phyloP scores from a whole-genome alignment of 352 stramenopile genomes.

The Globisporangium nodosum region DNA sequence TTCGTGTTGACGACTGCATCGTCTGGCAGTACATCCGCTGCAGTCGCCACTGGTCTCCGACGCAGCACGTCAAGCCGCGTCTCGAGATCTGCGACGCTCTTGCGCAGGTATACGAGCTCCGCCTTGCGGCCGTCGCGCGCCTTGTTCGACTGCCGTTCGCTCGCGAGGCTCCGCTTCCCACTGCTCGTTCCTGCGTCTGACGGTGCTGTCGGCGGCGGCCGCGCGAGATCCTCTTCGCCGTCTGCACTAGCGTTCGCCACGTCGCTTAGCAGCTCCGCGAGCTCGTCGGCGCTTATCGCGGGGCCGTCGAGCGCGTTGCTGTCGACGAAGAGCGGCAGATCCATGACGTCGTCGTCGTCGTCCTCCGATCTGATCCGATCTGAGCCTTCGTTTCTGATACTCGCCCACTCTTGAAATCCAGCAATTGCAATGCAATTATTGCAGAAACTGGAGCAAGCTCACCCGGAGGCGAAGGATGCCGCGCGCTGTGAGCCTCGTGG shows the following conservation, averaged over 20 bases:
- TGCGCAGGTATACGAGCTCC: not conserved
- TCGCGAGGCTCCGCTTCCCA: not conserved
- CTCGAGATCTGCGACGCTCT: not conserved
- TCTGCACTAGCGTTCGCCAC: too few relatives aligned
- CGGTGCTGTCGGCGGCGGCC: not conserved
- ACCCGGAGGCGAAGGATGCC: conserved; percentile 6
- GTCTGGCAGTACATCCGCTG: too few relatives aligned
- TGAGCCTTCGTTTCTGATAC: not conserved
- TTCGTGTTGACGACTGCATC: not conserved
- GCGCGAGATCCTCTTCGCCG: not conserved
- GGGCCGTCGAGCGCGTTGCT: not conserved
- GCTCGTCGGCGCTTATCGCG: not conserved
- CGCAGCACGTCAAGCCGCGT: not conserved
- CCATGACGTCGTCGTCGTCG: too few relatives aligned
- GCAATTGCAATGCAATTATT: not conserved
- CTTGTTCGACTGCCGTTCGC: not conserved
- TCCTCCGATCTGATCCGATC: not conserved
- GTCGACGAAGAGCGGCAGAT: too few relatives aligned
- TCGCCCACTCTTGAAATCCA: not conserved
- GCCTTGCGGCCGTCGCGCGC: not conserved
- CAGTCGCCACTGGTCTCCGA: too few relatives aligned
- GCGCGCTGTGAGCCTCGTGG: conserved; percentile 72
- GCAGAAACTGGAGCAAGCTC: not conserved
- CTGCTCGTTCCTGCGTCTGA: not conserved
- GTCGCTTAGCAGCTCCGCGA: not conserved